These are phyloP conservation scores for Aureococcus anophagefferens DNA, from an alignment of 108 stramenopile species.

Conservation along the genomic window DNA sequence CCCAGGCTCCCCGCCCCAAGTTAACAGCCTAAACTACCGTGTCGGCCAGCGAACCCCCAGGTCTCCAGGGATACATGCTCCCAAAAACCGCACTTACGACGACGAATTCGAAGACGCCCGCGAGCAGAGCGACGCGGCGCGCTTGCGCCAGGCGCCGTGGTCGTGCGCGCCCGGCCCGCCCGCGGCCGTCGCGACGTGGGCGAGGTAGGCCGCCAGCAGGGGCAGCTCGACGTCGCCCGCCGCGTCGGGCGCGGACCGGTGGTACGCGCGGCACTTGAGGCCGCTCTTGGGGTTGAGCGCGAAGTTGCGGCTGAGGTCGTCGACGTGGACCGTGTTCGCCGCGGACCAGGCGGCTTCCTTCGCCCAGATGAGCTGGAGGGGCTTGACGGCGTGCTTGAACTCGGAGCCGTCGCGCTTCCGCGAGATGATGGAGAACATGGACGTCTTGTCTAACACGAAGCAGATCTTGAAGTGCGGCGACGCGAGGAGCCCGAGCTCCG, in stretches of 20 bases:
- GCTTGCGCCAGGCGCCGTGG: conserved; percentile 1
- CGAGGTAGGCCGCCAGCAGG: conserved; percentile 6
- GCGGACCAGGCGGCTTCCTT: conserved; percentile 74
- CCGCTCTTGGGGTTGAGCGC: conserved; percentile 73
- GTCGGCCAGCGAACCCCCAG: too few relatives aligned
- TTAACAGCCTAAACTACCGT: too few relatives aligned
- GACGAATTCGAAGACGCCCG: too few relatives aligned
- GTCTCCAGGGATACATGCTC: too few relatives aligned
- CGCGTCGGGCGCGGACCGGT: conserved; percentile 47
- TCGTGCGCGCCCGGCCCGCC: not conserved
- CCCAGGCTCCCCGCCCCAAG: too few relatives aligned
- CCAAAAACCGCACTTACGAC: too few relatives aligned
- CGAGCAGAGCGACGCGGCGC: too few relatives aligned
- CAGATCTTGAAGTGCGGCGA: conserved; percentile 71
- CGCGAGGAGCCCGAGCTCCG: conserved; percentile 77
- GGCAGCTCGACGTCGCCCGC: conserved; percentile 11
- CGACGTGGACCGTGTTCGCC: conserved; percentile 81
- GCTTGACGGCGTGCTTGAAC: conserved; percentile 74
- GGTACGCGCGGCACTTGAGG: conserved; percentile 59
- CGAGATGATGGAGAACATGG: conserved; percentile 76
- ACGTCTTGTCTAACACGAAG: conserved; percentile 89
- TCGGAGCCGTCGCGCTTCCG: conserved; percentile 46
- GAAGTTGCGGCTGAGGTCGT: conserved; percentile 85
- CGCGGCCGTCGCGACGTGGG: not conserved
- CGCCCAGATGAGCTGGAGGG: conserved; percentile 89